Percentiles rank a stretch among this genome's conserved stretches.
These are phyloP conservation scores for Geotrichum reessii DNA, from an alignment of 1,139 yeast species.

Conservation along the genomic window DNA sequence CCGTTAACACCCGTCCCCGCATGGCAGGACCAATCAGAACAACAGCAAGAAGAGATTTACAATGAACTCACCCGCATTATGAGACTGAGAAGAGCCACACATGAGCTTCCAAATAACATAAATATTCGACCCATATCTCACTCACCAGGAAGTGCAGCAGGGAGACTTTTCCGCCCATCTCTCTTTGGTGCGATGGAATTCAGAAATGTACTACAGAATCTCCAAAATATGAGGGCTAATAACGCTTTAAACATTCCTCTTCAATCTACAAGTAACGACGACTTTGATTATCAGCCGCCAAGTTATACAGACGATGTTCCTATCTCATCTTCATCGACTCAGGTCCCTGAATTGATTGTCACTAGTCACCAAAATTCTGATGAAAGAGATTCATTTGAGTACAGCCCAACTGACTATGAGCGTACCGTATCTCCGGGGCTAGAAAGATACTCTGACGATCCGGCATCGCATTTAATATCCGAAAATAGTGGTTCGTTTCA, in stretches of 20 bases:
- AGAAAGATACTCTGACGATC: slow-evolving; percentile 13
- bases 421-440: slow-evolving; percentile 10
- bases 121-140: slow-evolving; percentile 3
- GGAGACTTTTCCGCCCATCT: slow-evolving; percentile 40
- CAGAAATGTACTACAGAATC: slow-evolving; percentile 29
- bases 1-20: slow-evolving; percentile 5
- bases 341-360: slow-evolving; percentile 20
- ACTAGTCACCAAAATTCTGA: slow-evolving; percentile 15
- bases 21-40: slow-evolving; percentile 22
- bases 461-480: not conserved
- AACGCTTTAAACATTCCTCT: slow-evolving; percentile 13
- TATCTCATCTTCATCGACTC: not conserved
- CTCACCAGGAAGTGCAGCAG: slow-evolving; percentile 11
- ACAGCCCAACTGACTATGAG: slow-evolving; percentile 14
- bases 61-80: slow-evolving; percentile 29
- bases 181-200: slow-evolving; percentile 42
- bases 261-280: not conserved
- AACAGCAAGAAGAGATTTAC: slow-evolving; percentile 27
- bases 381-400: slow-evolving; percentile 3
- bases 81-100: slow-evolving; percentile 25
- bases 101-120: slow-evolving; percentile 3
- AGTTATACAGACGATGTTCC: not conserved
- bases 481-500: not conserved
- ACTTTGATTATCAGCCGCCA: not conserved
- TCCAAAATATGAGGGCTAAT: slow-evolving; percentile 18